Base-by-base conservation (phyloP, 192 early-diverging fungal genomes). In the Backusella parvicylindrica region DNA sequence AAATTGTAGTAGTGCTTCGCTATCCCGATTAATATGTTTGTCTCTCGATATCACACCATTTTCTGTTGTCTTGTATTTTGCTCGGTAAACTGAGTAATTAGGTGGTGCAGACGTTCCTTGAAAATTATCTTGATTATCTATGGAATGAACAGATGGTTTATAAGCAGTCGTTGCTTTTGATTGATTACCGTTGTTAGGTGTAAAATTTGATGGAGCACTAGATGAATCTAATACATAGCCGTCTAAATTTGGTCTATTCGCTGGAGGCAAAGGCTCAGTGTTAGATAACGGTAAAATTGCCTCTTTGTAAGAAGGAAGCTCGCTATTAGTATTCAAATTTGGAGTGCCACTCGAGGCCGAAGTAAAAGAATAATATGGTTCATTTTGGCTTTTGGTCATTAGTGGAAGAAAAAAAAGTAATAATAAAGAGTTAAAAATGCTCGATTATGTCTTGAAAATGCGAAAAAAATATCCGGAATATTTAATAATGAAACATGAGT, bases 1-100 rank as follows among this genome's bases (percentile, higher is more conserved):
- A 21, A 82, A 82, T 21, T 79, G 77, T 5, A 66, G 43, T 0
- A 82, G 53, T 40, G 81, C 81, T 60, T 82, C 81, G 11, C 74
- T 71, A 43, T 82, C 77, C 7, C 71, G 28, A 49, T 82, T 82
- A 1, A 82, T 66, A 38, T 82, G 81, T 6, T 56, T 56, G 30
- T 82, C 81, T 23, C 75, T 66, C 7, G 81, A 82, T 30, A 82
- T 18, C 0, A 82, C 65, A 23, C 77, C 77, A 26, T 69, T 36
- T 23, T 47, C 37, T 60, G 47, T 70, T 5, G 26, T 68, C n/a
- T 60, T 53, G 69, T 47, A 79, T 33, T 65, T 63, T n/a, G 81
- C 81, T 26, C 47, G 56, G 33, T 82, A 82, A 9, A 75, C 31
- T 47, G 75, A 64, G 30, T 79, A 79, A 16, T 64, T 41, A 15